Evolutionary conservation across 108 stramenopile species (phyloP), one percentile per base, ranked within the genome.

Genomic region (Cyclotella sp.): DNA sequence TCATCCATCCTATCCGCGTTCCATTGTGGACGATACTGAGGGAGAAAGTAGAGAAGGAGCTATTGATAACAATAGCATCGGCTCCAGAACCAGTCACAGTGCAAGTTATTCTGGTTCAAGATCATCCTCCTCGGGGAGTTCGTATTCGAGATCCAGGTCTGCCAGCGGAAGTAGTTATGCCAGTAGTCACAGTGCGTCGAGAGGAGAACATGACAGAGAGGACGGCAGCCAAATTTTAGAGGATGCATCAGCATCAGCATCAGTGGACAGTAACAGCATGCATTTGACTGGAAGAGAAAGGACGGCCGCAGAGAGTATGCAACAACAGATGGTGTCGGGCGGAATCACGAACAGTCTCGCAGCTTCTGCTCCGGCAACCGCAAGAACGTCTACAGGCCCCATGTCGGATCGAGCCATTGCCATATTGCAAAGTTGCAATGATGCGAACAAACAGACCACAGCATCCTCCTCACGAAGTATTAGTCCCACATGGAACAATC

Each of bases 361-460:
- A n/a, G 18, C 47, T 3, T 3, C 30, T 54, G 65, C 65, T 29
- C 39, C 0, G 16, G 64, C 27, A n/a, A 27, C 42, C 30, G 3
- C 29, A 11, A 65, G 55, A 58, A 54, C 30, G 27, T 24, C 26
- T 12, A 40, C 21, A 19, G 67, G 72, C 39, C 45, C 60, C 66
- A 68, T 79, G 70, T 73, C 72, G 10, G 79, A 80, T 46, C 58
- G 79, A 46, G 79, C 79, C 47, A 69, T 69, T 54, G 72, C 72
- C 28, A 62, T 73, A 54, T 73, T 72, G 72, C 41, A 47, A 52
- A 80, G 67, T 55, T 27, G 61, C 28, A 29, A 63, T 21, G 39
- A n/a, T n/a, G 16, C 34, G 18, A 19, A 51, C 19, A 51, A 51
- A 19, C 27, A 58, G 5, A 28, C 22, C 57, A 1, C 27, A 1